A percentile compares a stretch with the other conserved stretches of the same genome.
Evolutionary conservation across 192 early-diverging fungal species (phyloP).

Genomic region (Coemansia sp.): DNA sequence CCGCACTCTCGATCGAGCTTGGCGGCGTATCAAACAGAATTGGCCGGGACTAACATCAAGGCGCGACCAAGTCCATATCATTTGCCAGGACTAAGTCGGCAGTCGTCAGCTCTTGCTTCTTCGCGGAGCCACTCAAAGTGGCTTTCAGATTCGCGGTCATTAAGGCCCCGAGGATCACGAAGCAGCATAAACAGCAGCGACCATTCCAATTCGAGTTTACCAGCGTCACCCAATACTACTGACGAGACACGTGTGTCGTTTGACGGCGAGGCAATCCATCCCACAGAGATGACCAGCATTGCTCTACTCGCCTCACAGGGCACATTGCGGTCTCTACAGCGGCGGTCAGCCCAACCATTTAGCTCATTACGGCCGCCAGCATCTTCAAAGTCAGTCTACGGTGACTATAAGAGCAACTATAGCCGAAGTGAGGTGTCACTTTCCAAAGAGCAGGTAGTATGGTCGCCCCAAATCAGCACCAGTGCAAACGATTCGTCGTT

Average conservation of each 20-base stretch:
- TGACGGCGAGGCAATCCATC: conserved; percentile 37
- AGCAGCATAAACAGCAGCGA: conserved; percentile 29
- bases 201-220: conserved; percentile 21
- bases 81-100: conserved; percentile 11
- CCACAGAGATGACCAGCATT: conserved; percentile 22
- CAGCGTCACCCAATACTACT: conserved; percentile 23
- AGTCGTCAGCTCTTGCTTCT: conserved; percentile 8
- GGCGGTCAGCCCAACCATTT: conserved; percentile 17
- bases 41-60: conserved; percentile 5
- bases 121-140: conserved; percentile 19
- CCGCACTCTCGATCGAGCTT: conserved; percentile 15
- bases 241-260: conserved; percentile 41
- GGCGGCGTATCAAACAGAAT: conserved; percentile 1
- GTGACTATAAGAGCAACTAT: conserved; percentile 20
- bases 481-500: conserved; percentile 28
- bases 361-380: conserved; percentile 20
- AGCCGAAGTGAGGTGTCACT: conserved; percentile 41
- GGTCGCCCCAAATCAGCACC: conserved; percentile 46
- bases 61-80: conserved; percentile 28
- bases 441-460: conserved; percentile 43
- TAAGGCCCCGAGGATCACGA: conserved; percentile 25
- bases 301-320: conserved; percentile 22
- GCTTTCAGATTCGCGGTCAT: conserved; percentile 11
- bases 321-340: conserved; percentile 7
- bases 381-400: conserved; percentile 14